Conservation (phyloP, 345 rosid species). For the Theobroma cacao region DNA sequence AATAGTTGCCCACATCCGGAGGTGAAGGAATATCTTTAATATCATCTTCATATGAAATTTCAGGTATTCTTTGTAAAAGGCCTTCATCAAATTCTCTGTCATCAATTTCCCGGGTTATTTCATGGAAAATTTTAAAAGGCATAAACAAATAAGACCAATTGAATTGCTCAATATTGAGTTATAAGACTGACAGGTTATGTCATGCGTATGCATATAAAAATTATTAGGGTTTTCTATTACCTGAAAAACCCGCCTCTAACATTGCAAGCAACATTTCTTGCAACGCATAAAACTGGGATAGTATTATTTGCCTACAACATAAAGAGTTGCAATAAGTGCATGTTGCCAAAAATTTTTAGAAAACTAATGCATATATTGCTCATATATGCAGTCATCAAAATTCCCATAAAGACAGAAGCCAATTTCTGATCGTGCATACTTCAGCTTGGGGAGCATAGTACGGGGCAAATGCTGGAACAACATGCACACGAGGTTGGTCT, state of each 20-base stretch:
- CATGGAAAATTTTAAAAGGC: conserved; percentile 20
- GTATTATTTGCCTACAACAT: conserved; percentile 63
- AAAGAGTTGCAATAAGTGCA: conserved; percentile 27
- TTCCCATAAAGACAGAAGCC: neutral
- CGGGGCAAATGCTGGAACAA: conserved; percentile 98
- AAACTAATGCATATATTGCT: neutral
- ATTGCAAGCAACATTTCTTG: conserved; percentile 95
- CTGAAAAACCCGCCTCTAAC: conserved; percentile 97
- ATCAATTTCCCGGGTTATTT: conserved; percentile 25
- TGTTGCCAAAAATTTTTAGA: conserved; percentile 5
- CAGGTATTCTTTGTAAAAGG: conserved; percentile 71
- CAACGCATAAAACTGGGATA: conserved; percentile 83
- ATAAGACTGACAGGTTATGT: neutral
- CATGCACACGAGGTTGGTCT: conserved; percentile 97
- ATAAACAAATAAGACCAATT: conserved; percentile 13
- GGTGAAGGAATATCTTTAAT: conserved; percentile 63
- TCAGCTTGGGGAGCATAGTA: conserved; percentile 98
- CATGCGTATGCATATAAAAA: neutral
- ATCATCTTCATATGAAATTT: conserved; percentile 86
- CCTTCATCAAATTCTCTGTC: conserved; percentile 93
- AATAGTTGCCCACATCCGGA: conserved; percentile 94
- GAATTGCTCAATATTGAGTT: conserved; percentile 13
- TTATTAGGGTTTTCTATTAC: conserved; percentile 37
- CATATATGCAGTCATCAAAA: neutral
- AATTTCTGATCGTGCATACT: conserved; percentile 38